Evolutionary conservation across 805 yeast species (phyloP).

Genomic region (Maudiozyma serrabonitensis): DNA sequence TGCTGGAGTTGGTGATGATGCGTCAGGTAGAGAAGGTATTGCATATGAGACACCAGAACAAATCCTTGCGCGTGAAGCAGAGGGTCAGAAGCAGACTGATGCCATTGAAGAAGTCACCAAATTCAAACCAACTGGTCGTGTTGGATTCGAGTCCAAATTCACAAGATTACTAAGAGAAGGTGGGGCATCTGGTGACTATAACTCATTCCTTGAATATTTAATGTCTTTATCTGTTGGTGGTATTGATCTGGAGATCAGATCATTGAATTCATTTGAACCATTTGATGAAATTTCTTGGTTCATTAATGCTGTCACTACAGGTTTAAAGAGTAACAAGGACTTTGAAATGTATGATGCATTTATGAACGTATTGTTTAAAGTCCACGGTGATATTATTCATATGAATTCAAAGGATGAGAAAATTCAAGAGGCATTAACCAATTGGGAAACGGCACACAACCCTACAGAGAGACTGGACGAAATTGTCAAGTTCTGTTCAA

Average conservation of each 20-base stretch:
- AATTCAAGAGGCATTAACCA: constrained; percentile 38
- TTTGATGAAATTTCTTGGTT: constrained; percentile 56
- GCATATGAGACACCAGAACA: constrained; percentile 17
- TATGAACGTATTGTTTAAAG: constrained; percentile 59
- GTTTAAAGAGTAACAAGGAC: constrained; percentile 46
- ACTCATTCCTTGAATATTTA: constrained; percentile 45
- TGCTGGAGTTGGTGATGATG: constrained; percentile 61
- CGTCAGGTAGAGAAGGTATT: constrained; percentile 35
- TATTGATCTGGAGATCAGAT: constrained; percentile 79
- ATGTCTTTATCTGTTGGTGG: constrained; percentile 60
- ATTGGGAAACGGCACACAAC: constrained; percentile 39
- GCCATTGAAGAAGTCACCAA: constrained; percentile 25
- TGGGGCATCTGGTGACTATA: constrained; percentile 32
- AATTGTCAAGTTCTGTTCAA: constrained; percentile 68
- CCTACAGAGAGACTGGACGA: constrained; percentile 49
- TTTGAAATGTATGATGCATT: constrained; percentile 78
- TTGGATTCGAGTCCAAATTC: constrained; percentile 63
- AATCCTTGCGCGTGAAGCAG: constrained; percentile 8
- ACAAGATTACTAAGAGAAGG: constrained; percentile 55
- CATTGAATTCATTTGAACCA: constrained; percentile 60
- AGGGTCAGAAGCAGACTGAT: constrained; percentile 10
- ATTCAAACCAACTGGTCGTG: constrained; percentile 23
- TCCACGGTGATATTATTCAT: constrained; percentile 73
- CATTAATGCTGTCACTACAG: constrained; percentile 55
- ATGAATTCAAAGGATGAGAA: constrained; percentile 30